Base-by-base conservation (phyloP, 2,329 filamentous ascomycete species). In the Teratosphaeria nubilosa region DNA sequence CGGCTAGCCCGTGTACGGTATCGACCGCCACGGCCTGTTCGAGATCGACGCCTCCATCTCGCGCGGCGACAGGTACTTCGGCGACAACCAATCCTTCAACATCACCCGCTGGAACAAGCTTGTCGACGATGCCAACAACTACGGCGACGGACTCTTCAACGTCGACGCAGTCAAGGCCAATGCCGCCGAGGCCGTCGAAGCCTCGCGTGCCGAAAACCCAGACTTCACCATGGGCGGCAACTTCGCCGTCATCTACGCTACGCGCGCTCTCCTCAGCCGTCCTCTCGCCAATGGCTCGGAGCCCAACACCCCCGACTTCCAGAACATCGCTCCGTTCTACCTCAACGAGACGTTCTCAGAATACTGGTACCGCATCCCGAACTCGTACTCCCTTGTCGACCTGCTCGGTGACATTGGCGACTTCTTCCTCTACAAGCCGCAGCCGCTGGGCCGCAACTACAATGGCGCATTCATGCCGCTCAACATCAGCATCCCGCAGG, bases 291-390 rank as follows among this genome's bases (percentile, higher is more conserved):
- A 68, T 56, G 65, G 65, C 57, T 66, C 65, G 24, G 57, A 55
- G 5, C 58, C 60, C 24, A 57, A 61, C 50, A 25, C 57, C 16
- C 61, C 65, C n/a, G 53, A 64, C 61, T 67, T 60, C 59, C 31
- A 59, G 24, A 68, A 67, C 61, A 59, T 68, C 32, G 65, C 63
- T 16, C 65, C 65, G 2, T 68, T 67, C 58, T 68, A 65, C 59
- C 62, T 67, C 31, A 66, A 67, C 58, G 65, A 67, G 56, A 66
- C 63, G 25, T 67, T 67, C 55, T 65, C 65, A 5, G 25, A 59
- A 2, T 52, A 61, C 22, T 67, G 65, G 65, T 66, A 58, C 61
- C 60, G 60, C 54, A 60, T 62, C 52, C 60, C 60, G 20, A 34
- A 58, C 56, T 60, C 60, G 13, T 60, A 62, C 54, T 62, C 60